Base-by-base conservation (phyloP, 352 stramenopile genomes). In the Blastocystis sp. region DNA sequence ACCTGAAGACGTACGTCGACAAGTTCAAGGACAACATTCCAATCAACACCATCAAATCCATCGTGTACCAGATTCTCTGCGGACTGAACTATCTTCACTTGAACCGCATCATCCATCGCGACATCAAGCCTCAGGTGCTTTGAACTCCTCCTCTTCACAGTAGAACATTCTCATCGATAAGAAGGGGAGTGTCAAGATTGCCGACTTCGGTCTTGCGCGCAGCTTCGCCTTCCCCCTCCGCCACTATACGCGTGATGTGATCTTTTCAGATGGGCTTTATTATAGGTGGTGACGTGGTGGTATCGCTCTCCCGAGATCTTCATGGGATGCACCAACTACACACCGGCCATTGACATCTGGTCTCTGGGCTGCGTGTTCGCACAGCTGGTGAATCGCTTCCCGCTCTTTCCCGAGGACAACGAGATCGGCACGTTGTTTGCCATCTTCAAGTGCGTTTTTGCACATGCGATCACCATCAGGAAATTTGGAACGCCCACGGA, bases 111-210 rank as follows among this genome's bases (percentile, higher is more conserved):
- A 91, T 99, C 52, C 96, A 99, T 91, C 93, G 96, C 52, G 96
- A 99, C 90, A 92, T 99, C 89, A 99, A 99, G 91, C 95, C 96
- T 23, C 95, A 98, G 90, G 98, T 98, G 90, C 88, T 96, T 84
- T 92, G 96, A 34, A 93, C 96, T 21, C 79, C 91, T 94, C 74
- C 88, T 92, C 65, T 92, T 95, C 66, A 93, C 92, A 1, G 94
- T 93, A 40, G 28, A 90, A 91, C 52, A 91, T 91, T 23, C 87
- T 91, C 9, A 90, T 89, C 76, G 59, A 81, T 53, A 89, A 89
- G 10, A 34, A 23, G 76, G 66, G 69, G 11, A 45, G 81, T 90
- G 91, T 97, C 59, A 96, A 97, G 90, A 89, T 97, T 0, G 94
- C 94, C 0, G 94, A 97, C 88, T 97, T 98, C 90, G 94, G 94